Base-by-base conservation (phyloP, 768 basidiomycete species). In the Kondoa subrosea region DNA sequence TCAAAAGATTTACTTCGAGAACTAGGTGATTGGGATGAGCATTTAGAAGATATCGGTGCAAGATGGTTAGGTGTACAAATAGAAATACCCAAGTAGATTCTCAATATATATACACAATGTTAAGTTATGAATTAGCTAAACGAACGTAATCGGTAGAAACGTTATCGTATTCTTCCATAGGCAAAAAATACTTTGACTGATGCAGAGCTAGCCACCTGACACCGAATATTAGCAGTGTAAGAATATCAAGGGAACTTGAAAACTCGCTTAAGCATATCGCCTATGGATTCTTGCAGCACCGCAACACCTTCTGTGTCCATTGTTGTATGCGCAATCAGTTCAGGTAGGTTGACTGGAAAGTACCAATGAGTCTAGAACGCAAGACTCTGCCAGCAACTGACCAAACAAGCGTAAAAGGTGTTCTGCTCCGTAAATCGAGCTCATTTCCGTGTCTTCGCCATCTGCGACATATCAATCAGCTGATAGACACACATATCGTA, bases 351-450 rank as follows among this genome's bases (percentile, higher is more conserved):
- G 77, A 97, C 93, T 95, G 70, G n/a, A 27, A 63, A 63, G 2
- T 21, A 27, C 17, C 30, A 27, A 31, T 14, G 21, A 50, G 64
- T 56, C 30, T 27, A 29, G 25, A 2, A 59, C 25, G 34, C 16
- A 30, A 66, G 57, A 34, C 15, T 15, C 14, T n/a, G 17, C n/a
- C n/a, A 57, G 56, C 31, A 62, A 81, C 84, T 67, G 70, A 93
- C 93, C 93, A 66, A 97, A 80, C 84, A 97, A 86, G 64, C 93
- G 80, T 69, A 96, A 76, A 2, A 99, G 76, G 77, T 99, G 95
- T 75, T 97, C 93, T 3, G 89, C 91, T 0, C 93, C 95, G 73
- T 97, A 97, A 4, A 96, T 81, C 64, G 83, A 79, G 75, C 88
- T 90, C 86, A 95, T 89, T 73, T 89, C 85, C 76, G 84, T 87